Evolutionary conservation across 139 green algal species (phyloP), one percentile per base, ranked within the genome.

Genomic region (Coelastrella sp.): DNA sequence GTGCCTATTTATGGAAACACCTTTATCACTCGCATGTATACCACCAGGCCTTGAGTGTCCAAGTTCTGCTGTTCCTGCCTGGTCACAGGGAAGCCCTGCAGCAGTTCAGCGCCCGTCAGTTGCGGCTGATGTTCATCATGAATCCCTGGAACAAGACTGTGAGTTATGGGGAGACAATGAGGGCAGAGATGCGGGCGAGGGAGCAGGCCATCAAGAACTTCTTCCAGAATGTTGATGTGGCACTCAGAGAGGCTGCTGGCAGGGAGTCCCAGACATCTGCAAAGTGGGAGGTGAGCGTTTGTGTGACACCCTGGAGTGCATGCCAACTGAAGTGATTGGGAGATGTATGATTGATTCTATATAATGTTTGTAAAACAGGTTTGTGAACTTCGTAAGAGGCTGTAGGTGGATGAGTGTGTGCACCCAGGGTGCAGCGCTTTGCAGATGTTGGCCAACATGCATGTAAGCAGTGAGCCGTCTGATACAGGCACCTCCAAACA

Each of bases 111-210:
- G 87, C 97, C 8, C 95, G 97, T 19, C 97, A 99, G 94, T 93
- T 99, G 85, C 96, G 98, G 14, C 93, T 99, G 61, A 96, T 99
- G 95, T 99, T 99, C 89, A 89, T 97, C 63, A 91, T 99, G 74
- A 92, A 96, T 79, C 92, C 96, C 0, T 99, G 98, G 98, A 96
- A 99, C 90, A 95, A 96, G 92, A 78, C 87, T 11, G 24, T 91
- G 5, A 88, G 68, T 66, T 91, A 91, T 58, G 87, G 87, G 0
- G 87, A 87, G 78, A 92, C 87, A 79, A 80, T 78, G 89, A 94
- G 95, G 84, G 92, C 93, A 73, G 96, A 99, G 91, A 95, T 96
- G 91, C 90, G 92, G 57, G 84, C 95, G 25, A 94, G 94, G 72
- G 97, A 99, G 93, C 86, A 93, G 8, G 84, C 94, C 87, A 78